Base-by-base conservation (phyloP, 169 alveolate species). In the Eimeria tenella region DNA sequence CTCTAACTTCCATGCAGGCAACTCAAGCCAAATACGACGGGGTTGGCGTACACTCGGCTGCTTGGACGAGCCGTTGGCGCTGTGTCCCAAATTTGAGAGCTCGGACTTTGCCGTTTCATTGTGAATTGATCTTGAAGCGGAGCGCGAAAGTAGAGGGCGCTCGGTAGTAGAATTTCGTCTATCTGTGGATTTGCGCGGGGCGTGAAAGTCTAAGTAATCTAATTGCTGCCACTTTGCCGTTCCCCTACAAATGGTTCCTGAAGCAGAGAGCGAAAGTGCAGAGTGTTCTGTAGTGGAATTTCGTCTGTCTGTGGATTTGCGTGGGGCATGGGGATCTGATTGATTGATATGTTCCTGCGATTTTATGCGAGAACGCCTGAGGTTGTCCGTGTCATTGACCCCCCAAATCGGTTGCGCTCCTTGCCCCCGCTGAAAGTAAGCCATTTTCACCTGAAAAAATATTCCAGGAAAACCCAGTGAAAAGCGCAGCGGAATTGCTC, bases 1-100 rank as follows among this genome's bases (percentile, higher is more conserved):
- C 65, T 84, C 91, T 62, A 84, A 55, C 31, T 31, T 53, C 91
- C 91, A 84, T 19, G 63, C 91, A 15, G 91, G 91, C 9, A 84
- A 49, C 49, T 58, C 63, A n/a, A 60, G 53, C 91, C 91, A 84
- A 77, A 84, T 84, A 56, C 91, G 91, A 52, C 81, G 79, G 23
- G 53, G 21, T 10, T 49, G 50, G n/a, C 53, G 10, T 21, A 62
- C 42, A 42, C 65, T 42, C 60, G 21, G 13, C 62, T 6, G n/a
- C 52, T n/a, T 84, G n/a, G 81, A 84, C 25, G 89, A 55, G 73
- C 56, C n/a, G 68, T 50, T 63, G 0, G 50, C 49, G 86, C 42
- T 50, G 17, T 49, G 86, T 60, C 21, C 65, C 21, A 4, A 17
- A 75, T 60, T 17, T 50, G 65, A 75, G 6, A 31, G 63, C 86